These are phyloP conservation scores for Cadophora gregata DNA, from an alignment of 2,329 filamentous ascomycete species.

Conservation along the genomic window DNA sequence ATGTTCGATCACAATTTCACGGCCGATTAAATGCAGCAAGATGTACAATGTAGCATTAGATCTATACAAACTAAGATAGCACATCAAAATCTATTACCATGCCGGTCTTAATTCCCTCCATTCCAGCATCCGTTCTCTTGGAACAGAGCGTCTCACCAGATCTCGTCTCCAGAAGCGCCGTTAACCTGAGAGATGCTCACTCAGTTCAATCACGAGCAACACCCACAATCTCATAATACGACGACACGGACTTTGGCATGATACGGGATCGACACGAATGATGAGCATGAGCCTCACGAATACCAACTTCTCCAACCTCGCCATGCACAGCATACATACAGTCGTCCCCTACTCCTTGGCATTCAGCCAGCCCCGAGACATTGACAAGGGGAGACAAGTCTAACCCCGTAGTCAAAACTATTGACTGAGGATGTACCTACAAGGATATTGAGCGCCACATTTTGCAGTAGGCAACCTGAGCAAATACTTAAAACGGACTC, in stretches of 20 bases:
- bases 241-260: constrained; percentile 10
- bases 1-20: background rate
- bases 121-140: constrained; percentile 18
- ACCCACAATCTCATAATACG: background rate
- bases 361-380: background rate
- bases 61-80: background rate
- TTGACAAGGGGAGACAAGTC: background rate
- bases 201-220: background rate
- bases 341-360: constrained; percentile 3
- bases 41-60: constrained; percentile 1
- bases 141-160: constrained; percentile 6
- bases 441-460: constrained; percentile 6
- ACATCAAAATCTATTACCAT: background rate
- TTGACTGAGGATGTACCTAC: constrained; percentile 5
- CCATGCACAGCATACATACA: constrained; percentile 15
- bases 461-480: background rate
- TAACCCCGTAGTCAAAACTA: background rate
- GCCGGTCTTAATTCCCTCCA: background rate
- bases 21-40: background rate
- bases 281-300: constrained; percentile 7
- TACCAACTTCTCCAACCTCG: background rate
- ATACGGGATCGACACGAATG: constrained; percentile 9
- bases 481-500: background rate
- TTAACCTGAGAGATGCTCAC: background rate
- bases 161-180: background rate